These are phyloP conservation scores for Macrophomina tecta DNA, from an alignment of 2,329 filamentous ascomycete species.

Conservation along the genomic window DNA sequence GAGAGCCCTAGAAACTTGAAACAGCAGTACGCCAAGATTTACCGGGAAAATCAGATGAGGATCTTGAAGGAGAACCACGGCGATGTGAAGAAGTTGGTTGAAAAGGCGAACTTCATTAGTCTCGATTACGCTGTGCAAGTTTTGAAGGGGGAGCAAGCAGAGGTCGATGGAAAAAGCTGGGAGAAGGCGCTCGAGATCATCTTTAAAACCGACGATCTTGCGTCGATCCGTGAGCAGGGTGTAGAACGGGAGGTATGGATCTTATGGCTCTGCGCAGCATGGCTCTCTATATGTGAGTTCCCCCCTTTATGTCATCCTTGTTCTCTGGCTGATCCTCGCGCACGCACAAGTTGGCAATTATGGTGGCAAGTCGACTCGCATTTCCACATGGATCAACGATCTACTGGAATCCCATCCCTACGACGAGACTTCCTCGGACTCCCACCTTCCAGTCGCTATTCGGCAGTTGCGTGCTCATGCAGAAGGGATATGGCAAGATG, in stretches of 20 bases:
- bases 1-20: conserved; percentile 38
- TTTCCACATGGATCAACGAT: conserved; percentile 7
- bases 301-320: not conserved
- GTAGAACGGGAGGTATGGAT: conserved; percentile 18
- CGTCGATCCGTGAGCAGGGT: conserved; percentile 11
- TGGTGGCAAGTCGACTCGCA: not conserved
- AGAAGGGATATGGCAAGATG: conserved; percentile 1
- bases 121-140: conserved; percentile 14
- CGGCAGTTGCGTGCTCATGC: conserved; percentile 13
- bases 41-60: conserved; percentile 43
- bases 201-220: conserved; percentile 20
- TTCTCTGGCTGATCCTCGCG: no score
- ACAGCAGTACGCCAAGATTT: conserved; percentile 45
- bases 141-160: conserved; percentile 2
- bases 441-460: not conserved
- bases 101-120: conserved; percentile 2
- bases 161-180: not conserved
- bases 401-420: conserved; percentile 12
- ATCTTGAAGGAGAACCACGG: conserved; percentile 35
- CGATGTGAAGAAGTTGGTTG: conserved; percentile 10
- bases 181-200: not conserved
- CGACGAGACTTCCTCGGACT: not conserved
- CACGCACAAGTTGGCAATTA: not conserved
- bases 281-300: conserved; percentile 4
- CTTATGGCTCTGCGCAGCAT: conserved; percentile 22